Evolutionary conservation across 192 early-diverging fungal genomes (phyloP).

Genomic region (Spizellomyces sp.): DNA sequence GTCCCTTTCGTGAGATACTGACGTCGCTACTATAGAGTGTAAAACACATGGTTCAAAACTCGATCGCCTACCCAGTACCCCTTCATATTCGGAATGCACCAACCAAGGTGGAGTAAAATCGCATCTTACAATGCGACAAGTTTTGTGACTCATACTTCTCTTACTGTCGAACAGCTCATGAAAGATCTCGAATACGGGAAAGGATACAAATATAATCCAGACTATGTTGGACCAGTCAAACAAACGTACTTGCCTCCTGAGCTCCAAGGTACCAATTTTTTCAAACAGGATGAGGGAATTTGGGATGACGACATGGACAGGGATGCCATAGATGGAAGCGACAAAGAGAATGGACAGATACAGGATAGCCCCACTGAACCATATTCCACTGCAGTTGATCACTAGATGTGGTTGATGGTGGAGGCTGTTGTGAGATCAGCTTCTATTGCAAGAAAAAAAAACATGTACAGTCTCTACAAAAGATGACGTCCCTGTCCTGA

Average conservation of each 20-base stretch:
- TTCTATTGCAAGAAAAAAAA: no score
- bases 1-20: no score
- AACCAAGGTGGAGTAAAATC: slow-evolving; percentile 40
- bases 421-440: background rate
- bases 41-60: slow-evolving; percentile 59
- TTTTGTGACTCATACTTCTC: background rate
- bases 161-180: slow-evolving; percentile 56
- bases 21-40: slow-evolving; percentile 34
- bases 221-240: slow-evolving; percentile 68
- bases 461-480: no score
- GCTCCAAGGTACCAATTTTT: slow-evolving; percentile 41
- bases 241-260: slow-evolving; percentile 80
- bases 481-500: no score
- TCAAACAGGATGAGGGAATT: background rate
- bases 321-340: no score
- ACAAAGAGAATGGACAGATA: no score
- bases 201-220: slow-evolving; percentile 86
- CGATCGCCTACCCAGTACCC: slow-evolving; percentile 79
- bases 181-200: slow-evolving; percentile 77
- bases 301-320: slow-evolving; percentile 10
- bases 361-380: no score
- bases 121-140: background rate
- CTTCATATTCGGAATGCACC: slow-evolving; percentile 85
- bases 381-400: no score
- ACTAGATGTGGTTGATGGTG: background rate